Conservation (phyloP, 768 basidiomycete genomes). For the Boletus fagicola region DNA sequence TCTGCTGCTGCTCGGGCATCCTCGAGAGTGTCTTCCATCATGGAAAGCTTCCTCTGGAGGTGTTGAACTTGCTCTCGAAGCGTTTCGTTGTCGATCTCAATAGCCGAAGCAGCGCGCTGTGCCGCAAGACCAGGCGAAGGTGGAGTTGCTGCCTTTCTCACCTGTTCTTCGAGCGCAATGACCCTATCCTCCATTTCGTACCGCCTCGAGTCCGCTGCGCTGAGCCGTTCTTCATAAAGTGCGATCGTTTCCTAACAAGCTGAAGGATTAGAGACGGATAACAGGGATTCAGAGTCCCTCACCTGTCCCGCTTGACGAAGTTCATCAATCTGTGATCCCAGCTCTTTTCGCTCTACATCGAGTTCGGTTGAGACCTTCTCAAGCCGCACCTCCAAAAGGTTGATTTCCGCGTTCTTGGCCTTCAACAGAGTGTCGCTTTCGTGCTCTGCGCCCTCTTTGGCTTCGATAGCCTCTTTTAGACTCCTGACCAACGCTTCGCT, state of each 20-base stretch:
- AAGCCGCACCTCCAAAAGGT: conserved; percentile 47
- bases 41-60: conserved; percentile 70
- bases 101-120: conserved; percentile 59
- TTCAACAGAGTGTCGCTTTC: conserved; percentile 50
- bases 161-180: conserved; percentile 54
- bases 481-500: conserved; percentile 43
- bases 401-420: conserved; percentile 62
- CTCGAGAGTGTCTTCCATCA: conserved; percentile 83
- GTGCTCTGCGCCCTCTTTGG: conserved; percentile 48
- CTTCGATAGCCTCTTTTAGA: conserved; percentile 52
- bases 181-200: conserved; percentile 77
- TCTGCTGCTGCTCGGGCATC: conserved; percentile 71
- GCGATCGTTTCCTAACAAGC: conserved; percentile 81
- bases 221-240: conserved; percentile 87
- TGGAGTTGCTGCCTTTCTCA: conserved; percentile 31
- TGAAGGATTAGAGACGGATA: neutral
- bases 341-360: conserved; percentile 61
- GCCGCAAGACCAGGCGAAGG: conserved; percentile 36
- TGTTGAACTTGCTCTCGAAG: conserved; percentile 89
- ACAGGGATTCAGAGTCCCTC: conserved; percentile 16
- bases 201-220: conserved; percentile 62
- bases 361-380: conserved; percentile 46
- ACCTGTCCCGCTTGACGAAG: conserved; percentile 88
- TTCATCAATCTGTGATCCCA: conserved; percentile 75
- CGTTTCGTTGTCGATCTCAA: conserved; percentile 93